phyloP scores from a whole-genome alignment of 2,329 filamentous ascomycete genomes.

The Fusarium sororula region DNA sequence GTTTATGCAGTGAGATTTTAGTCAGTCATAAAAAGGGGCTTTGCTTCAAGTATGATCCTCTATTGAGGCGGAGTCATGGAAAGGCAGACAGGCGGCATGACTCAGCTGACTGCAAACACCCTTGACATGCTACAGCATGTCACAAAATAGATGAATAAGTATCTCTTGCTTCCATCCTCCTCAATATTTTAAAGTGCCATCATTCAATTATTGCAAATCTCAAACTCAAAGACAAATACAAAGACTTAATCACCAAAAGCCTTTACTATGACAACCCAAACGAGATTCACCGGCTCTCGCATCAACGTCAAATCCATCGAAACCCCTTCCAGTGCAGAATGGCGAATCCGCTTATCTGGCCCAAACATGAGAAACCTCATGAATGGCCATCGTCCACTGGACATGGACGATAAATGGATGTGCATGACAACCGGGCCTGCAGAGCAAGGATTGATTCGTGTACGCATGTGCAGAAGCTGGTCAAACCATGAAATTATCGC shows the following conservation, averaged over 20 bases:
- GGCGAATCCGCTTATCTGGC: slow-evolving; percentile 11
- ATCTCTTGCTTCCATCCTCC: not conserved
- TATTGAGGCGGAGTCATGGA: not conserved
- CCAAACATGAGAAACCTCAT: slow-evolving; percentile 25
- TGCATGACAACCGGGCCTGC: slow-evolving; percentile 4
- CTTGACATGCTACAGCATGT: not conserved
- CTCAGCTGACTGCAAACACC: not conserved
- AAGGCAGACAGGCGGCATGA: not conserved
- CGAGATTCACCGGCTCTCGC: not conserved
- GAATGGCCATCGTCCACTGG: not conserved
- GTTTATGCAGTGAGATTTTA: not conserved
- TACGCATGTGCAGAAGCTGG: slow-evolving; percentile 27
- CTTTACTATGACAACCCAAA: not conserved
- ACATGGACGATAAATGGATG: slow-evolving; percentile 29
- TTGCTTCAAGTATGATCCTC: not conserved
- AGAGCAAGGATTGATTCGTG: not conserved
- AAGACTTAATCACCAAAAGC: not conserved
- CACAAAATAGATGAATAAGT: not conserved
- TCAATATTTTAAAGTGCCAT: not conserved
- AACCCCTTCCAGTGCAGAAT: slow-evolving; percentile 2
- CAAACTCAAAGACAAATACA: not conserved
- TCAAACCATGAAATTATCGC: not conserved
- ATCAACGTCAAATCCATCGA: not conserved
- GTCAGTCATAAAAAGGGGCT: not conserved
- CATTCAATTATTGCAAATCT: not conserved